Conservation (phyloP, 176 grass and related monocot species). For the Bolboschoenus planiculmis region DNA sequence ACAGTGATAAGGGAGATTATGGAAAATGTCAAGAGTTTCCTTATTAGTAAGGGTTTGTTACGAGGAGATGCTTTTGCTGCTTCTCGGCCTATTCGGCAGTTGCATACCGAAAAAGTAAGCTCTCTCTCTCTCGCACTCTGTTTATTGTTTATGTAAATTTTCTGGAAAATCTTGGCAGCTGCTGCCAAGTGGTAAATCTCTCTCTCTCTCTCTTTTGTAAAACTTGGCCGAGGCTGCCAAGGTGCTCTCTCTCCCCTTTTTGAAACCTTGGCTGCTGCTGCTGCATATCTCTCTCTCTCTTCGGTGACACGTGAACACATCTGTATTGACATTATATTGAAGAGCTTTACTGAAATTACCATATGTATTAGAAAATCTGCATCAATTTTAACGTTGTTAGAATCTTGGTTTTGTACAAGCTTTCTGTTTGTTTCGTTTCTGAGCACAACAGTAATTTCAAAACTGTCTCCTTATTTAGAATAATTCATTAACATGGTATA, state of each 20-base stretch:
- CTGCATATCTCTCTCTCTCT: neutral
- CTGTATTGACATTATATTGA: neutral
- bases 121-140: neutral
- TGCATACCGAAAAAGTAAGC: constrained; percentile 59
- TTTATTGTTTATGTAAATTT: neutral
- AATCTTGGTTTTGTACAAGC: neutral
- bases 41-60: constrained; percentile 68
- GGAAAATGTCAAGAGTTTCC: constrained; percentile 66
- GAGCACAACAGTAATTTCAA: neutral
- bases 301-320: neutral
- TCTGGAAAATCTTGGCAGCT: neutral
- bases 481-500: neutral
- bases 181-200: neutral
- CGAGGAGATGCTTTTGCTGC: constrained; percentile 44
- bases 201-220: neutral
- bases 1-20: constrained; percentile 72
- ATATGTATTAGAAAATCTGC: neutral
- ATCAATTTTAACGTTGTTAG: neutral
- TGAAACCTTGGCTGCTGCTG: neutral
- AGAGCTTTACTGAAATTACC: neutral
- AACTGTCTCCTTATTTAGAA: neutral
- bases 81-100: constrained; percentile 46
- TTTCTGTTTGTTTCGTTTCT: neutral
- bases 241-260: neutral
- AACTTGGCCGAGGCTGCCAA: neutral